Conservation (phyloP, 2,329 filamentous ascomycete species). For the Westerdykella ornata region DNA sequence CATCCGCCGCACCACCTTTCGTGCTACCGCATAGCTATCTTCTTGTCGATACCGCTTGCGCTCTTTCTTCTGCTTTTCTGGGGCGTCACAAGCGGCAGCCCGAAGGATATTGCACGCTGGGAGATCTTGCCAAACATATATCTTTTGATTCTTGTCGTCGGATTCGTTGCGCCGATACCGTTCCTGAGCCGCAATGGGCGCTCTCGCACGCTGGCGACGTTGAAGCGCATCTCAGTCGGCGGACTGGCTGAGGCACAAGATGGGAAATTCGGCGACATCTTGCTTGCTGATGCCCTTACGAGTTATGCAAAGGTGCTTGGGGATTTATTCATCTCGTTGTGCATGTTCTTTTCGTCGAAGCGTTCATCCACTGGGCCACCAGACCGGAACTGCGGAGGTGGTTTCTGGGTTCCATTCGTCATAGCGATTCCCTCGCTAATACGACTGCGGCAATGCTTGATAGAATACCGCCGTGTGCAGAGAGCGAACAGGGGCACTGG, state of each 20-base stretch:
- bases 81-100: constrained; percentile 65
- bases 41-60: constrained; percentile 64
- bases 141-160: constrained; percentile 62
- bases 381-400: constrained; percentile 73
- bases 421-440: constrained; percentile 78
- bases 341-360: constrained; percentile 75
- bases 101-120: constrained; percentile 64
- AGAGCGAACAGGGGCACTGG: constrained; percentile 42
- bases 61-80: constrained; percentile 77
- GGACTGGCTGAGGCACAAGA: constrained; percentile 80
- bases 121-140: constrained; percentile 83
- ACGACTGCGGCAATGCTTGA: constrained; percentile 84
- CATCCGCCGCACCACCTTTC: constrained; percentile 72
- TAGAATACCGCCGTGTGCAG: constrained; percentile 71
- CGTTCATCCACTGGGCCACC: constrained; percentile 72
- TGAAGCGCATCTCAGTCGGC: constrained; percentile 74
- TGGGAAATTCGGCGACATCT: constrained; percentile 89
- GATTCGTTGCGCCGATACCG: constrained; percentile 68
- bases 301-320: constrained; percentile 89
- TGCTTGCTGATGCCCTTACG: constrained; percentile 89
- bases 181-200: constrained; percentile 64
- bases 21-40: constrained; percentile 75
- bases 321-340: constrained; percentile 80
- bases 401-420: constrained; percentile 73
- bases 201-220: constrained; percentile 64